Conservation (phyloP, 1,284 basidiomycete species). For the Trichosporon ovoides region DNA sequence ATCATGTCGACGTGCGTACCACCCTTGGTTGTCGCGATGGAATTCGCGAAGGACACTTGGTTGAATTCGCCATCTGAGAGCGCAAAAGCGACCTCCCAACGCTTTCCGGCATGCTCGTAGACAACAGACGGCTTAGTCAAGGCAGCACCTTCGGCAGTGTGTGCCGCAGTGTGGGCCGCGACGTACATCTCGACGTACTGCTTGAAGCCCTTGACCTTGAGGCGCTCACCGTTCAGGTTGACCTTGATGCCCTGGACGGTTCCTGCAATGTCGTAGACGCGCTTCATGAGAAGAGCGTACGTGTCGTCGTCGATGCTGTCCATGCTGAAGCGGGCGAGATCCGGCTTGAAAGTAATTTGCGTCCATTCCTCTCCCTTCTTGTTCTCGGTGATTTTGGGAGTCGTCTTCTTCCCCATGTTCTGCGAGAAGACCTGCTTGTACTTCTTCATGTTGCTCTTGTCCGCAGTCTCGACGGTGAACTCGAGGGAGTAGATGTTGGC, state of each 20-base stretch:
- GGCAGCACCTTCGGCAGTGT: conserved; percentile 63
- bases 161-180: conserved; percentile 56
- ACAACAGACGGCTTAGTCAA: conserved; percentile 71
- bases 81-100: conserved; percentile 96
- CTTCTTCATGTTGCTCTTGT: conserved; percentile 79
- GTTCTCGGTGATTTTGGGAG: conserved; percentile 90
- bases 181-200: conserved; percentile 94
- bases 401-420: conserved; percentile 85
- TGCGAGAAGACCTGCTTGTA: conserved; percentile 93
- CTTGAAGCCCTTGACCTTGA: conserved; percentile 95
- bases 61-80: conserved; percentile 81
- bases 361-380: conserved; percentile 83
- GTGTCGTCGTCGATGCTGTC: conserved; percentile 86
- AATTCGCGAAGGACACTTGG: conserved; percentile 96
- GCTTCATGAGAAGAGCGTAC: conserved; percentile 81
- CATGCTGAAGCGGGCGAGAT: conserved; percentile 91
- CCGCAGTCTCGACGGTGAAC: conserved; percentile 96
- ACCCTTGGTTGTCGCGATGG: conserved; percentile 94
- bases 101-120: conserved; percentile 67
- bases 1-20: conserved; percentile 89
- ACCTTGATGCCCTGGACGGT: conserved; percentile 93
- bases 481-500: conserved; percentile 98
- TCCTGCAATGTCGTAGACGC: conserved; percentile 96
- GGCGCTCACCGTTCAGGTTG: conserved; percentile 80
- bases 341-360: conserved; percentile 90